Percentiles rank a stretch among this genome's conserved stretches.
Evolutionary conservation across 2,329 filamentous ascomycete genomes (phyloP).

Genomic region (Fusarium sp.): DNA sequence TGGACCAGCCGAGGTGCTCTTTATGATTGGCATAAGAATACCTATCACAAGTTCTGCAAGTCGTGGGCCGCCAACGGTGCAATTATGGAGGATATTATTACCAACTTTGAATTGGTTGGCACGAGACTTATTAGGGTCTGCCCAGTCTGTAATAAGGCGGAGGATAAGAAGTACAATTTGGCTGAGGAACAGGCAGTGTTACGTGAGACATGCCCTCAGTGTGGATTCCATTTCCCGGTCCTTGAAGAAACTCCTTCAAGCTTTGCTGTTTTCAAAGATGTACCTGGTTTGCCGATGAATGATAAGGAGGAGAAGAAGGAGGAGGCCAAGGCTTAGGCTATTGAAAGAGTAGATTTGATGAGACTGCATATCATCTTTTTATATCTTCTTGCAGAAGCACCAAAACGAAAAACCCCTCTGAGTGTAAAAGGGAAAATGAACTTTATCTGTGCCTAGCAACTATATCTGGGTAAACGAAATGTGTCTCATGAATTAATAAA

Average conservation of each 20-base stretch:
- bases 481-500: no score
- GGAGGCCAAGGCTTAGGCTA: not conserved
- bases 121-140: constrained; percentile 33
- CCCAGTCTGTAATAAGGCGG: constrained; percentile 33
- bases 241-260: constrained; percentile 34
- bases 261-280: constrained; percentile 33
- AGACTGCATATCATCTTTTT: not conserved
- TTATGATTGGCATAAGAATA: constrained; percentile 41
- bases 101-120: constrained; percentile 39
- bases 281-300: not conserved
- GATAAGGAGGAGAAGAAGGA: not conserved
- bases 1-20: constrained; percentile 36
- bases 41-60: constrained; percentile 40
- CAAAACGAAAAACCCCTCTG: no score
- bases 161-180: constrained; percentile 41
- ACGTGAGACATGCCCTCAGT: constrained; percentile 32
- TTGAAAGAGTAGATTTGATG: no score
- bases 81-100: constrained; percentile 42
- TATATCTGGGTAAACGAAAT: no score
- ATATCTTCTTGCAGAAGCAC: accelerated
- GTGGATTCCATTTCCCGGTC: constrained; percentile 35
- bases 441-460: no score
- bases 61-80: constrained; percentile 29
- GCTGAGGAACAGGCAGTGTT: constrained; percentile 37
- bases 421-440: no score